Conservation (phyloP, 768 basidiomycete species). For the Amanita rimosa region DNA sequence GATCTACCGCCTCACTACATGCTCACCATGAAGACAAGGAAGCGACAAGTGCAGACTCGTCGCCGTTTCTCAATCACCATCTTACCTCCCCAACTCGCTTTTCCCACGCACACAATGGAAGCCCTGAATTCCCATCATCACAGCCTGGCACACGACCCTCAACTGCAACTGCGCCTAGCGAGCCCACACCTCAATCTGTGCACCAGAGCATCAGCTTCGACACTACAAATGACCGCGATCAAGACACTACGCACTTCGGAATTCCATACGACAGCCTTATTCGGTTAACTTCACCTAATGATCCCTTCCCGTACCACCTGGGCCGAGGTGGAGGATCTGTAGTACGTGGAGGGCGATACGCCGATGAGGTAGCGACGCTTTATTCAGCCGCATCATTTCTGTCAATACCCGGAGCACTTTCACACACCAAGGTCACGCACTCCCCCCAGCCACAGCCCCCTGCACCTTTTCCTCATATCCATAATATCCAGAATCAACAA, state of each 20-base stretch:
- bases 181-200: neutral
- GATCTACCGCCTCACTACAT: slow-evolving; percentile 16
- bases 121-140: slow-evolving; percentile 5
- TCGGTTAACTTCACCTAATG: slow-evolving; percentile 56
- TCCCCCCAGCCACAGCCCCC: neutral
- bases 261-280: slow-evolving; percentile 67
- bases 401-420: slow-evolving; percentile 43
- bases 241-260: slow-evolving; percentile 30
- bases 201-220: slow-evolving; percentile 2
- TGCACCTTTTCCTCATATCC: neutral
- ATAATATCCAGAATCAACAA: neutral
- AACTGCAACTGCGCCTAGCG: neutral
- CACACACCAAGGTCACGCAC: neutral
- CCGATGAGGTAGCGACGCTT: slow-evolving; percentile 76
- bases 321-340: slow-evolving; percentile 4
- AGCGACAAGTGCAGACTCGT: slow-evolving; percentile 10
- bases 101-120: neutral
- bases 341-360: slow-evolving; percentile 20
- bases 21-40: slow-evolving; percentile 17
- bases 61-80: slow-evolving; percentile 11
- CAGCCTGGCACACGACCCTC: slow-evolving; percentile 18
- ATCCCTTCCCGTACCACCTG: slow-evolving; percentile 37
- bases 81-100: slow-evolving; percentile 1
- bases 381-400: slow-evolving; percentile 80
- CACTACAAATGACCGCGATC: slow-evolving; percentile 8